Base-by-base conservation (phyloP, 192 early-diverging fungal genomes). In the Coemansia sp. region DNA sequence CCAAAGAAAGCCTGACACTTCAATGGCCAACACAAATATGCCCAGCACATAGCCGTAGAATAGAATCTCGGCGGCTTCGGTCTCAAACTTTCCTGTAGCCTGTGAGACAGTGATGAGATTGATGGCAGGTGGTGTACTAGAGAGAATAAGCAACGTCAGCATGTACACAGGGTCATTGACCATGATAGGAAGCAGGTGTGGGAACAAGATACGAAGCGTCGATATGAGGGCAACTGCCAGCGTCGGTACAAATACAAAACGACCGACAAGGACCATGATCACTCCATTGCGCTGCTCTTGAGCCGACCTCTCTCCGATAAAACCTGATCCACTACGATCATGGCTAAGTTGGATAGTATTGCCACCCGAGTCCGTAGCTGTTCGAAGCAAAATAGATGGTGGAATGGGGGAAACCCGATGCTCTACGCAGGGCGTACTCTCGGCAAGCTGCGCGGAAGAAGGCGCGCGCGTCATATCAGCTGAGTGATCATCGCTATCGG, bases 51-150 rank as follows among this genome's bases (percentile, higher is more conserved):
- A 91, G 24, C 84, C 86, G 73, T 85, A 89, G 64, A 89, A 89
- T 51, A 91, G 58, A 14, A 91, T 77, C 44, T 81, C 76, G 0
- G 87, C 82, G 62, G 88, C 87, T 61, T 88, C 85, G 14, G 83
- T 76, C 55, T 91, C 88, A 73, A 86, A 91, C 64, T 85, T 81
- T 7, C 87, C 86, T 27, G 85, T 85, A 23, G 87, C 85, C 71
- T 88, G 86, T 49, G 85, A 83, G 21, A 90, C 84, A n/a, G 88
- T 88, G 16, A 85, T 83, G 24, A 90, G 75, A 38, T 88, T 89
- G 56, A 91, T 85, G 0, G 90, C 90, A 2, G 90, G 88, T 3
- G 90, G 90, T 16, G 83, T 85, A 32, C 83, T 78, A 0, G 84
- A 83, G 31, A 91, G 55, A 14, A 91, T 70, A 5, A 91, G 76